A percentile compares a stretch with the other conserved stretches of the same genome.
phyloP scores from a whole-genome alignment of 2,329 filamentous ascomycete species.

The Aspergillus sp. region DNA sequence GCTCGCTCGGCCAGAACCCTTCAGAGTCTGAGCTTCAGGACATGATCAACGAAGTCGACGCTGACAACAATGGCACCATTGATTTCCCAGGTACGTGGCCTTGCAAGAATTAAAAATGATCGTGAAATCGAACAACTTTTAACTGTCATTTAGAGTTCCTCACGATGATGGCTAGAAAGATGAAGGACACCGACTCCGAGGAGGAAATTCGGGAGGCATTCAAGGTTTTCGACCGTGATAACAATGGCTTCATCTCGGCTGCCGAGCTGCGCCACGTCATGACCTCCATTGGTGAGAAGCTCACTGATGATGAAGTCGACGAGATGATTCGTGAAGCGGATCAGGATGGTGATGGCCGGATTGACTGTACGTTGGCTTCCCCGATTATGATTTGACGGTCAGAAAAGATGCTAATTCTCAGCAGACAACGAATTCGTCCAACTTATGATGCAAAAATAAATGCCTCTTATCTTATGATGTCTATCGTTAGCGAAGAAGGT shows the following conservation, averaged over 20 bases:
- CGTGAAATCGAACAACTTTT: slow-evolving; percentile 6
- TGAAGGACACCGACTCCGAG: slow-evolving; percentile 91
- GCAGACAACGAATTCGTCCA: slow-evolving; percentile 89
- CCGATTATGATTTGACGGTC: background rate
- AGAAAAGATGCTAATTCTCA: background rate
- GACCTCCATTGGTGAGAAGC: slow-evolving; percentile 89
- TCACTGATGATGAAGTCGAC: slow-evolving; percentile 86
- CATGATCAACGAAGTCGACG: slow-evolving; percentile 93
- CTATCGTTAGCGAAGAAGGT: slow-evolving; percentile 32
- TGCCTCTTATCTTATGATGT: slow-evolving; percentile 24
- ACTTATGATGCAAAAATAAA: slow-evolving; percentile 94
- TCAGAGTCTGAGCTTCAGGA: slow-evolving; percentile 88
- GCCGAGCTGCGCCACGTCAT: slow-evolving; percentile 87
- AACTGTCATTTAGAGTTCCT: slow-evolving; percentile 66
- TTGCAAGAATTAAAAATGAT: background rate
- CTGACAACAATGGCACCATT: slow-evolving; percentile 90
- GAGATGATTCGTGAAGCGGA: slow-evolving; percentile 93
- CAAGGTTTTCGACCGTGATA: slow-evolving; percentile 88
- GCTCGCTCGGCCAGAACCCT: slow-evolving; percentile 84
- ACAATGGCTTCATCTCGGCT: slow-evolving; percentile 88
- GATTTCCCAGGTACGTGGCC: slow-evolving; percentile 74
- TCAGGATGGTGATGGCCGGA: slow-evolving; percentile 84
- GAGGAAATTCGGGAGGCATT: slow-evolving; percentile 88
- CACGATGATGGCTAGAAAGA: slow-evolving; percentile 92
- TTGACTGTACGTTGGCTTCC: slow-evolving; percentile 68